phyloP scores from a whole-genome alignment of 1,284 basidiomycete species.

The Kwoniella shivajii region DNA sequence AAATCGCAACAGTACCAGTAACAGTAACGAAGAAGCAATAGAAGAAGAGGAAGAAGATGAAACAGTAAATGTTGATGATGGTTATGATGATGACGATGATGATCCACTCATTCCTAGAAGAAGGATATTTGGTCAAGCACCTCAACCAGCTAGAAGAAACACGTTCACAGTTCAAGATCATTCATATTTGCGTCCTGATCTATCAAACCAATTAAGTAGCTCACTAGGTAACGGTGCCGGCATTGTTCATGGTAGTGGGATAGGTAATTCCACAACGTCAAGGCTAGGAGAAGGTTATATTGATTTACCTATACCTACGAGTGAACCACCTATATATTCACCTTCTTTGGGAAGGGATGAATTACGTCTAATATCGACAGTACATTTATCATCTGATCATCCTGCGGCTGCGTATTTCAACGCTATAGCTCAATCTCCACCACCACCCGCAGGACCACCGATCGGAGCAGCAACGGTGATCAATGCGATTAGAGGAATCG shows the following conservation, averaged over 20 bases:
- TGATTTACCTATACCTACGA: constrained; percentile 23
- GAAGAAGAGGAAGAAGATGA: neutral
- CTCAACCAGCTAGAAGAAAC: constrained; percentile 4
- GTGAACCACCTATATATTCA: constrained; percentile 33
- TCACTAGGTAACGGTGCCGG: constrained; percentile 1
- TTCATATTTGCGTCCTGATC: neutral
- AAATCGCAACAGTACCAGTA: neutral
- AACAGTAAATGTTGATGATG: neutral
- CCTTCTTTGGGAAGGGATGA: constrained; percentile 34
- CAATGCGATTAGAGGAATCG: too few species aligned
- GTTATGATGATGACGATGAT: constrained; percentile 21
- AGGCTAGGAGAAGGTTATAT: constrained; percentile 4
- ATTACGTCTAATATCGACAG: constrained; percentile 36
- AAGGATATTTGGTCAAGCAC: neutral
- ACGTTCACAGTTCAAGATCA: constrained; percentile 2
- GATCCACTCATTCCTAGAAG: constrained; percentile 22
- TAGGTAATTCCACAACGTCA: neutral
- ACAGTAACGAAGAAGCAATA: neutral
- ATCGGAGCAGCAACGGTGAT: neutral
- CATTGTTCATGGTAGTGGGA: neutral
- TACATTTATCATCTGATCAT: constrained; percentile 37
- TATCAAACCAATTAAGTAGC: neutral
- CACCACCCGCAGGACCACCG: constrained; percentile 10
- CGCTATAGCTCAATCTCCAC: constrained; percentile 18
- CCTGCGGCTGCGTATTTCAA: constrained; percentile 41